phyloP scores from a whole-genome alignment of 2,329 filamentous ascomycete genomes.

The Beauveria bassiana region DNA sequence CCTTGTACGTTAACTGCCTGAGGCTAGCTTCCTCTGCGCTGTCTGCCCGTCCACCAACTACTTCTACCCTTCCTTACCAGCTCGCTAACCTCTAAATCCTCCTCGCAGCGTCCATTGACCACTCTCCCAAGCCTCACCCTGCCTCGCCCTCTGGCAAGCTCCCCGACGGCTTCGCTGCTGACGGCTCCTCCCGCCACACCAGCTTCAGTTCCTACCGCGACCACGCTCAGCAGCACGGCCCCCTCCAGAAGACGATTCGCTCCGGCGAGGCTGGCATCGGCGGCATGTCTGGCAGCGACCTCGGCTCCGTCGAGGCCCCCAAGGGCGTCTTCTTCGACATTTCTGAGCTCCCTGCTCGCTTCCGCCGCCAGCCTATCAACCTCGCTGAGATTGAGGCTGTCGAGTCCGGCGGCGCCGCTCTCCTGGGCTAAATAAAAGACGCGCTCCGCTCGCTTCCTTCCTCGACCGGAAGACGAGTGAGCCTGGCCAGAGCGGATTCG shows the following conservation, averaged over 20 bases:
- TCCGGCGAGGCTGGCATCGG: constrained; percentile 40
- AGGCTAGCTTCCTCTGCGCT: too few relatives aligned
- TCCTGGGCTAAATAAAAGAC: constrained; percentile 34
- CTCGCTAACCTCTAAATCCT: constrained; percentile 16
- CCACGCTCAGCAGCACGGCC: constrained; percentile 70
- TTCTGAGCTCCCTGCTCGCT: constrained; percentile 76
- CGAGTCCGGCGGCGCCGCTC: constrained; percentile 78
- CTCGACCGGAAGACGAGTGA: not conserved
- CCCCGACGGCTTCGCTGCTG: constrained; percentile 42
- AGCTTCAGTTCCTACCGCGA: constrained; percentile 72
- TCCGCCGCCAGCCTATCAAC: constrained; percentile 67
- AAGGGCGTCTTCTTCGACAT: constrained; percentile 81
- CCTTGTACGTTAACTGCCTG: constrained; percentile 38
- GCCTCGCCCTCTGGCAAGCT: constrained; percentile 59
- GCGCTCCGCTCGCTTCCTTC: not conserved
- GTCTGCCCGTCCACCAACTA: not conserved
- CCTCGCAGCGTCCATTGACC: constrained; percentile 60
- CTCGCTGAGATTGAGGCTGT: constrained; percentile 89
- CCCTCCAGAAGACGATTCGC: constrained; percentile 53
- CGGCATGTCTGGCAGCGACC: constrained; percentile 55
- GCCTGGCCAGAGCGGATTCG: not conserved
- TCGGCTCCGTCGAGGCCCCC: constrained; percentile 65
- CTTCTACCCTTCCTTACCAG: not conserved
- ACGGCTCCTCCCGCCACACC: constrained; percentile 38
- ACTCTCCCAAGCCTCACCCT: constrained; percentile 65